These are phyloP conservation scores for Astrephomene gubernaculifera DNA, from an alignment of 139 green algal genomes.

Conservation along the genomic window DNA sequence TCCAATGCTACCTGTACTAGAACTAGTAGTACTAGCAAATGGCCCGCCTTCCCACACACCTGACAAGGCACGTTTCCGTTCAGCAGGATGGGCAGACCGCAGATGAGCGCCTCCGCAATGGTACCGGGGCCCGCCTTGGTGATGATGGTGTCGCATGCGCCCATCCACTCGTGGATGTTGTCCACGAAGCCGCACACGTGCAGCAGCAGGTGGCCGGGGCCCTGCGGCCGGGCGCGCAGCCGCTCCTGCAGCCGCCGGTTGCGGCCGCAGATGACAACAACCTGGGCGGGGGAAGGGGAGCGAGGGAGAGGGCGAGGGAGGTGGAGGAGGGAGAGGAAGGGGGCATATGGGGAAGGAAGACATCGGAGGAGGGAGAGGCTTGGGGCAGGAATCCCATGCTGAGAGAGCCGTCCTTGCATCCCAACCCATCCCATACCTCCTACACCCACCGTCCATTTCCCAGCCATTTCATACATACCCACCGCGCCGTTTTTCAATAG, in stretches of 20 bases:
- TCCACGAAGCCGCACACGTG: slow-evolving; percentile 85
- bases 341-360: neutral
- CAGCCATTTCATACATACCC: no score
- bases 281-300: slow-evolving; percentile 18
- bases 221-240: slow-evolving; percentile 58
- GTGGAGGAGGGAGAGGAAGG: neutral
- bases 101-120: slow-evolving; percentile 97
- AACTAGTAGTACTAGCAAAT: no score
- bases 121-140: slow-evolving; percentile 95
- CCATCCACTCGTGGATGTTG: slow-evolving; percentile 97
- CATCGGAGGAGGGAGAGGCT: no score
- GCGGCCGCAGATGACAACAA: slow-evolving; percentile 95
- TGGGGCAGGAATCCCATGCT: no score
- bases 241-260: slow-evolving; percentile 85
- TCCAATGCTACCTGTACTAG: no score
- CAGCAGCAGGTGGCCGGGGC: slow-evolving; percentile 27
- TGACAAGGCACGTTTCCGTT: slow-evolving; percentile 97
- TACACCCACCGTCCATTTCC: no score
- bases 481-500: no score
- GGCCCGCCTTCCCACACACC: slow-evolving; percentile 84
- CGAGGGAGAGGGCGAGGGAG: no score
- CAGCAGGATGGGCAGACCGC: slow-evolving; percentile 94
- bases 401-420: no score
- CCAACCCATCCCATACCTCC: no score
- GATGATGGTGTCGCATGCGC: slow-evolving; percentile 88